phyloP scores from a whole-genome alignment of 768 basidiomycete species.

The Tricholoma terreum region DNA sequence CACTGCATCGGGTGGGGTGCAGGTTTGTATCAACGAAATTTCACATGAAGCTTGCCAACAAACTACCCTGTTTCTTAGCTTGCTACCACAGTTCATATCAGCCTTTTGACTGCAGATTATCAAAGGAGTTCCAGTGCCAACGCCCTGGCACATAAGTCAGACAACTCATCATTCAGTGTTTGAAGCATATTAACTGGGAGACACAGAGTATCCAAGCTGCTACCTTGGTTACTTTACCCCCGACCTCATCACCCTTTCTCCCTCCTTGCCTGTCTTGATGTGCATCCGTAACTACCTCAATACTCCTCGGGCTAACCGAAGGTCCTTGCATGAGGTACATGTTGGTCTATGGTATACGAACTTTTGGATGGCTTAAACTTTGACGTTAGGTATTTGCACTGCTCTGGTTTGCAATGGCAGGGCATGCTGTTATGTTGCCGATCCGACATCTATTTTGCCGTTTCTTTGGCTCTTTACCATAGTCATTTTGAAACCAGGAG shows the following conservation, averaged over 20 bases:
- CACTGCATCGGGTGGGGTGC: not conserved
- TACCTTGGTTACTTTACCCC: conserved; percentile 9
- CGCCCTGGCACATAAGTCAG: conserved; percentile 7
- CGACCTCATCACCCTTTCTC: conserved; percentile 10
- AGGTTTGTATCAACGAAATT: conserved; percentile 4
- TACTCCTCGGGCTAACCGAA: conserved; percentile 2
- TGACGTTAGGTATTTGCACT: conserved; percentile 5
- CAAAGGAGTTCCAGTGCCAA: conserved; percentile 5
- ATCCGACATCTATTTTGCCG: conserved; percentile 6
- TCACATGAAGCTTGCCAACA: not conserved
- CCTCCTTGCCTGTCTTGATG: conserved; percentile 7
- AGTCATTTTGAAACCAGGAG: conserved; percentile 6
- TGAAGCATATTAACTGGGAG: conserved; percentile 6
- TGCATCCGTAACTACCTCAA: conserved; percentile 9
- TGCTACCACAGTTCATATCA: conserved; percentile 5
- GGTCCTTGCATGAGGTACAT: conserved; percentile 8
- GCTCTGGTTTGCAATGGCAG: not conserved
- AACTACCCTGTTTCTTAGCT: not conserved
- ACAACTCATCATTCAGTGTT: not conserved
- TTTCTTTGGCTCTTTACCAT: conserved; percentile 7
- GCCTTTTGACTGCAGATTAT: conserved; percentile 6
- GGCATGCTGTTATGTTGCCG: conserved; percentile 1
- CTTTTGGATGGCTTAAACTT: not conserved
- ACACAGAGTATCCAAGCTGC: conserved; percentile 9
- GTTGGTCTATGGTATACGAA: not conserved